Evolutionary conservation across 2,329 filamentous ascomycete genomes (phyloP).

Genomic region (Tolypocladium ophioglossoides): DNA sequence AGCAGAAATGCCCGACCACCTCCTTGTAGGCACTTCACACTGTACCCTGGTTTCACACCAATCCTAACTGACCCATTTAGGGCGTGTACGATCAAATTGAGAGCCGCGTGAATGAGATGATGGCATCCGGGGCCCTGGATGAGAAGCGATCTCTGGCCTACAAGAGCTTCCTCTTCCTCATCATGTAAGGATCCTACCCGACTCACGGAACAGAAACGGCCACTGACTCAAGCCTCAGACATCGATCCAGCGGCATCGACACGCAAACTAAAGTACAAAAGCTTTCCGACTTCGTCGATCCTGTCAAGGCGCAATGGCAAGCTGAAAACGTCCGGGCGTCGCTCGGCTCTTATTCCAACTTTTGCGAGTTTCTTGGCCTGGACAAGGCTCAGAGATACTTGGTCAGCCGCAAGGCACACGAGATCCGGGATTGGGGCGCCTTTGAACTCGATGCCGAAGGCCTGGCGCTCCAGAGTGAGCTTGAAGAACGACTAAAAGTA

Average conservation of each 20-base stretch:
- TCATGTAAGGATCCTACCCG: conserved; percentile 47
- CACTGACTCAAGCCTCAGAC: conserved; percentile 34
- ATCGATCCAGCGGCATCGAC: conserved; percentile 70
- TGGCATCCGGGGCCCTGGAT: conserved; percentile 61
- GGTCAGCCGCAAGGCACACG: conserved; percentile 58
- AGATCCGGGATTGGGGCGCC: conserved; percentile 72
- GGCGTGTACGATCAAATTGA: conserved; percentile 83
- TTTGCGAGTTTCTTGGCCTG: conserved; percentile 70
- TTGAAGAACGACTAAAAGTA: conserved; percentile 65
- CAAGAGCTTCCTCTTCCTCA: conserved; percentile 85
- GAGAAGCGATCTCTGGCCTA: conserved; percentile 79
- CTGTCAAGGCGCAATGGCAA: conserved; percentile 73
- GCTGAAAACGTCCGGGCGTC: conserved; percentile 56
- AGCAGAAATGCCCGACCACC: conserved; percentile 81
- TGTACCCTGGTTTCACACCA: background rate
- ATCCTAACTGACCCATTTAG: conserved; percentile 24
- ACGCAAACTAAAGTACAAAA: conserved; percentile 58
- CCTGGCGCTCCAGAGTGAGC: conserved; percentile 63
- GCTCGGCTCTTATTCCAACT: conserved; percentile 65
- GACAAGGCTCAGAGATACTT: conserved; percentile 76
- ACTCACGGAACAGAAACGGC: conserved; percentile 1
- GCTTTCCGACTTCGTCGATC: conserved; percentile 68
- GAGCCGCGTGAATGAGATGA: conserved; percentile 69
- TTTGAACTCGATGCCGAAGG: conserved; percentile 71
- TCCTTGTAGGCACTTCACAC: conserved; percentile 46